Evolutionary conservation across 257 asterid genomes (phyloP), one percentile per base, ranked within the genome.

Genomic region (Fraxinus cuspidata): DNA sequence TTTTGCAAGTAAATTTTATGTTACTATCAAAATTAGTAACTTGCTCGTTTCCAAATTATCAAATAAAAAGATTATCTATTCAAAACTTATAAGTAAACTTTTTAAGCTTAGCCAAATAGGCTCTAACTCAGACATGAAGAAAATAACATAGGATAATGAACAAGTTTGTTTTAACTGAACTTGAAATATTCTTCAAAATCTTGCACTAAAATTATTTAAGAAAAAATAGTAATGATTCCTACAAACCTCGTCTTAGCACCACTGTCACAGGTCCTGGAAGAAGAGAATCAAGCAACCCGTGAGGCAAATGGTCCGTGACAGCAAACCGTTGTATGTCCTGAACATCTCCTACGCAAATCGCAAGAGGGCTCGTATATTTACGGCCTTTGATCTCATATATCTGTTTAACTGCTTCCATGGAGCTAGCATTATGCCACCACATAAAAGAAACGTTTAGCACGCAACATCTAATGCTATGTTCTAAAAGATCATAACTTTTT

Each of bases 311-410:
- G 42, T 84, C 83, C 0, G 90, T 91, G 67, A 83, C 79, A 70
- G 97, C 98, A 77, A 86, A 93, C 16, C 83, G 89, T 28, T 78
- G 81, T 78, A 95, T 93, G 78, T 91, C 99, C 29, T 86, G 78
- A 71, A 93, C 92, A 82, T 95, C 93, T 6, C 87, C 96, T 15
- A 93, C 96, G 75, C 98, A 89, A 53, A 96, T 90, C 12, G 99
- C 97, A 16, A 93, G 90, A 42, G 98, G 99, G 60, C 89, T 92
- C 2, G 98, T 96, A 58, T 83, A 82, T 74, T 92, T 92, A 66
- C 98, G 96, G 10, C 99, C 97, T 85, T 96, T 96, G 81, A 91
- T 93, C 88, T 92, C 97, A 77, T 92, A 96, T 56, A 93, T 93
- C 74, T 84, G 79, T 44, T 88, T 86, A 74, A 96, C 93, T 65